Percentiles rank a stretch among this genome's conserved stretches.
Conservation (phyloP, 2,329 filamentous ascomycete genomes). For the Rhynchosporium agropyri region DNA sequence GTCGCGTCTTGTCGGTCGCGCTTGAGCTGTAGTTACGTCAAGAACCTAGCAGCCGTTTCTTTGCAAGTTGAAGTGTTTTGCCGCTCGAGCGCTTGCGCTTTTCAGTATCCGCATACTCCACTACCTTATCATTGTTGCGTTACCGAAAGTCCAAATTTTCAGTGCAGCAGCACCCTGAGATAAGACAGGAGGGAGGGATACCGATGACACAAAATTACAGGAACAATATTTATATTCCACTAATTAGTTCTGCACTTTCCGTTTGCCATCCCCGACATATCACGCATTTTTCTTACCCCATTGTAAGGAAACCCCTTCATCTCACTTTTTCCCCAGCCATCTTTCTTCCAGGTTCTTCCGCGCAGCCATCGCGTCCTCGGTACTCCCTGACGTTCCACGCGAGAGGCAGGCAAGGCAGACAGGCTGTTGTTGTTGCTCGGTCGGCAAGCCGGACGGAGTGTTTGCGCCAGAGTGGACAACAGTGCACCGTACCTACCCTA, state of each 20-base stretch:
- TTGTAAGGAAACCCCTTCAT: neutral
- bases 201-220: neutral
- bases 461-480: neutral
- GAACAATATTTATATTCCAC: neutral
- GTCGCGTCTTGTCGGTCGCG: neutral
- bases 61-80: neutral
- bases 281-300: neutral
- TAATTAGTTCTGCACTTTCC: neutral
- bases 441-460: conserved; percentile 5
- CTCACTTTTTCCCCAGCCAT: neutral
- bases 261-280: neutral
- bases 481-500: neutral
- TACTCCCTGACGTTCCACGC: conserved; percentile 6
- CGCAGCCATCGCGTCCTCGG: conserved; percentile 2
- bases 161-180: neutral
- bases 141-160: neutral
- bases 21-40: neutral
- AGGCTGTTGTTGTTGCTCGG: conserved; percentile 5
- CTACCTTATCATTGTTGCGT: too few species aligned
- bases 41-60: neutral
- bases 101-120: neutral
- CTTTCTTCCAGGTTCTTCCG: neutral
- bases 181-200: neutral
- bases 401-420: neutral
- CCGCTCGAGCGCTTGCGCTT: neutral